phyloP scores from a whole-genome alignment of 768 basidiomycete genomes.

The Myochromella boudieri region DNA sequence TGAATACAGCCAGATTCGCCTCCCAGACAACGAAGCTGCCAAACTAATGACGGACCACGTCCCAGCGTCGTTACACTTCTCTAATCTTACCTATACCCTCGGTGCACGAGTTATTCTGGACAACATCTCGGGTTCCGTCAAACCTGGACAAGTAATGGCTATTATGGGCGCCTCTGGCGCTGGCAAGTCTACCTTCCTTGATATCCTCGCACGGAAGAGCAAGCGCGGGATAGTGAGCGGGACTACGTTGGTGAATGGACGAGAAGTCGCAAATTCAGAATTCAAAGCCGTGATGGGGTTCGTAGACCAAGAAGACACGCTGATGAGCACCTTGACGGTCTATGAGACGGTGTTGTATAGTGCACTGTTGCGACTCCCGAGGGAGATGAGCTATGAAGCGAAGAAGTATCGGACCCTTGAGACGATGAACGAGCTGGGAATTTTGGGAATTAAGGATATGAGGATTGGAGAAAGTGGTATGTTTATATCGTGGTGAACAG shows the following conservation, averaged over 20 bases:
- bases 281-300: slow-evolving; percentile 90
- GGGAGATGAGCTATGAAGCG: slow-evolving; percentile 95
- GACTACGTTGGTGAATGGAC: slow-evolving; percentile 81
- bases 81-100: slow-evolving; percentile 77
- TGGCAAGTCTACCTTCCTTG: slow-evolving; percentile 94
- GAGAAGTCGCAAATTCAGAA: slow-evolving; percentile 66
- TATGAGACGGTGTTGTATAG: slow-evolving; percentile 97
- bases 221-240: slow-evolving; percentile 82
- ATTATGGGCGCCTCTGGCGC: slow-evolving; percentile 98
- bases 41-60: slow-evolving; percentile 94
- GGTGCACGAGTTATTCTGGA: slow-evolving; percentile 70
- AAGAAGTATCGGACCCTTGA: slow-evolving; percentile 94
- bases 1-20: slow-evolving; percentile 69
- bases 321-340: slow-evolving; percentile 96
- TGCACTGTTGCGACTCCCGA: slow-evolving; percentile 83
- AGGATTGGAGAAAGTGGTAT: slow-evolving; percentile 86
- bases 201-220: slow-evolving; percentile 88
- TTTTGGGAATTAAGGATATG: slow-evolving; percentile 85
- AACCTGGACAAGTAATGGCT: slow-evolving; percentile 89
- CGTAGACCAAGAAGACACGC: slow-evolving; percentile 97
- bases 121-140: slow-evolving; percentile 77
- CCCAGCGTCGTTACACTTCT: slow-evolving; percentile 92
- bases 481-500: slow-evolving; percentile 22
- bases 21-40: slow-evolving; percentile 79
- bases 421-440: slow-evolving; percentile 95